A percentile compares a stretch with the other conserved stretches of the same genome.
Conservation (phyloP, 2,329 filamentous ascomycete genomes). For the Colletotrichum falcatum region DNA sequence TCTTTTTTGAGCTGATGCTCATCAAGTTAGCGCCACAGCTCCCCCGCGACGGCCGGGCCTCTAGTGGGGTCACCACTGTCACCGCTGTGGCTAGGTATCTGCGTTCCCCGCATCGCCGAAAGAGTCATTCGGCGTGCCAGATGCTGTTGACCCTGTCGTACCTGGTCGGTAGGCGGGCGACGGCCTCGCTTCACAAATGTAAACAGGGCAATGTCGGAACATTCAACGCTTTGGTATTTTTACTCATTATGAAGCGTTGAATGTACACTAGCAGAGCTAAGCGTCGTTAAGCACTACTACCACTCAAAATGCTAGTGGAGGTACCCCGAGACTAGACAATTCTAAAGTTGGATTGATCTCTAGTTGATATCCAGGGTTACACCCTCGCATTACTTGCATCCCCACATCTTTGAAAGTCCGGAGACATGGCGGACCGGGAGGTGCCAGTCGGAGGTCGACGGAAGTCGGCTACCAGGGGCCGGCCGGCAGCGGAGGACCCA, state of each 20-base stretch:
- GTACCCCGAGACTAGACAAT: not conserved
- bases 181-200: not conserved
- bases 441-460: conserved; percentile 30
- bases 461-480: conserved; percentile 25
- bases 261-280: too few species aligned
- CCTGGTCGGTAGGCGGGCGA: too few species aligned
- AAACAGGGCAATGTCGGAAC: not conserved
- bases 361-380: not conserved
- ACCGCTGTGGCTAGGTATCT: conserved; percentile 9
- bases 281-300: not conserved
- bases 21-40: conserved; percentile 31
- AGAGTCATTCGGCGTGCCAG: conserved; percentile 20
- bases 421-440: conserved; percentile 10
- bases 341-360: not conserved
- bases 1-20: conserved; percentile 2
- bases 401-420: not conserved
- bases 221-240: not conserved
- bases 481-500: conserved; percentile 18
- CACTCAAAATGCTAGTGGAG: not conserved
- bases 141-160: not conserved
- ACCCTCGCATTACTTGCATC: not conserved
- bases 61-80: conserved; percentile 9
- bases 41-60: conserved; percentile 8
- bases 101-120: conserved; percentile 18
- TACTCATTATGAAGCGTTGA: not conserved